Evolutionary conservation across 1,284 basidiomycete species (phyloP).

Genomic region (Ceratobasidium papillatum): DNA sequence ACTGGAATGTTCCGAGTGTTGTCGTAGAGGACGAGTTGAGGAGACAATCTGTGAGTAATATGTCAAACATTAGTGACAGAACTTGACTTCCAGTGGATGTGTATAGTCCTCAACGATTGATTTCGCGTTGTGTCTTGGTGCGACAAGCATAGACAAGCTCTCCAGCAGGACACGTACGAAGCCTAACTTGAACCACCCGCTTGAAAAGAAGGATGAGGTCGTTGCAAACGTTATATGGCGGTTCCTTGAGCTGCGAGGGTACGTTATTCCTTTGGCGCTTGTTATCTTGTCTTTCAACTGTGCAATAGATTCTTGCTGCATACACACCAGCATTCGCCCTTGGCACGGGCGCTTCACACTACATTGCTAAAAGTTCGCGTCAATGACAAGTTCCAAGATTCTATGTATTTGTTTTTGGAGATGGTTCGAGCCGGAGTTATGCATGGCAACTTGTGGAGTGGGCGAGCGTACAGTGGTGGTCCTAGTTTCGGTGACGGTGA

Average conservation of each 20-base stretch:
- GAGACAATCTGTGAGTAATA: constrained; percentile 86
- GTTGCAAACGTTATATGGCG: constrained; percentile 99
- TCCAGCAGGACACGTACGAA: constrained; percentile 70
- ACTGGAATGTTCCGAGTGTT: constrained; percentile 91
- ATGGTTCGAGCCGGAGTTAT: constrained; percentile 93
- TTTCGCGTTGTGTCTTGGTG: constrained; percentile 92
- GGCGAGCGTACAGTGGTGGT: constrained; percentile 89
- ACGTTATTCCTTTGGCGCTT: constrained; percentile 49
- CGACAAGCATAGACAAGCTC: constrained; percentile 80
- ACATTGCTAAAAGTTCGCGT: constrained; percentile 80
- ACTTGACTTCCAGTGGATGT: constrained; percentile 11
- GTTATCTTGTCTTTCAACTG: neutral
- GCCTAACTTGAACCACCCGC: constrained; percentile 62
- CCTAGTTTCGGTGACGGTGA: constrained; percentile 91
- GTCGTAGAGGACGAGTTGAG: constrained; percentile 94
- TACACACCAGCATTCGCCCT: constrained; percentile 86
- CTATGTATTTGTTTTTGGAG: constrained; percentile 92
- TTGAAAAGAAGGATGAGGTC: constrained; percentile 98
- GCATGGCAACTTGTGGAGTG: constrained; percentile 92
- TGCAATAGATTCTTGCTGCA: constrained; percentile 79
- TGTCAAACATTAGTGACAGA: constrained; percentile 29
- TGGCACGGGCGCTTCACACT: constrained; percentile 89
- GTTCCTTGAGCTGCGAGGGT: constrained; percentile 95
- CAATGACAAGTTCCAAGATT: constrained; percentile 99
- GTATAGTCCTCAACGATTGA: constrained; percentile 93